Conservation (phyloP, 331 rosid genomes). For the Malus hybrid region DNA sequence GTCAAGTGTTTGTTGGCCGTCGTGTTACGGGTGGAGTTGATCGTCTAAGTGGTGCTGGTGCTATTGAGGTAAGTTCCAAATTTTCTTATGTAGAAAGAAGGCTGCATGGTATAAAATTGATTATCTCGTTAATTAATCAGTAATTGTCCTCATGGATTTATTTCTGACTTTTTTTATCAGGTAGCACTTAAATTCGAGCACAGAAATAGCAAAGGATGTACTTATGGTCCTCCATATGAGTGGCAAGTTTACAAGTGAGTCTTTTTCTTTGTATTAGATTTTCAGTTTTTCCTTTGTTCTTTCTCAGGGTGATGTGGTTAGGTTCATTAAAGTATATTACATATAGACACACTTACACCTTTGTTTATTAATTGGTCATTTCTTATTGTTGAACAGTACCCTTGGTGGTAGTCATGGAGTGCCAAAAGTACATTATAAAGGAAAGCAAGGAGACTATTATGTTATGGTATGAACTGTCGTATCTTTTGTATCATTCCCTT, state of each 20-base stretch:
- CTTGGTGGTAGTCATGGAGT: conserved; percentile 99
- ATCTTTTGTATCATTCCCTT: conserved; percentile 2
- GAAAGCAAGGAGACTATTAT: conserved; percentile 85
- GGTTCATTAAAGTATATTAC: neutral
- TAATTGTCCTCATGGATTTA: neutral
- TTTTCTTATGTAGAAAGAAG: neutral
- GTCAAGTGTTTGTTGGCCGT: conserved; percentile 92
- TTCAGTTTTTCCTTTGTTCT: neutral
- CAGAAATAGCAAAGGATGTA: conserved; percentile 94
- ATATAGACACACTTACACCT: neutral
- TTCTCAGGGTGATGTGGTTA: neutral
- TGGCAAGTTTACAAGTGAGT: conserved; percentile 99
- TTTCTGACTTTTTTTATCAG: conserved; percentile 30
- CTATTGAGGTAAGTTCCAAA: conserved; percentile 57
- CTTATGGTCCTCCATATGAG: conserved; percentile 93
- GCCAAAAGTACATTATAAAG: conserved; percentile 86
- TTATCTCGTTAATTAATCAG: neutral
- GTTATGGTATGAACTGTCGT: conserved; percentile 61
- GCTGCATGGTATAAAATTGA: neutral
- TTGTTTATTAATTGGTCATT: neutral
- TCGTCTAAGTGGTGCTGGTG: conserved; percentile 59
- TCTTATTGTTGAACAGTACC: conserved; percentile 39
- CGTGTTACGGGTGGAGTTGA: conserved; percentile 77
- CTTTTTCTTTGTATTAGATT: neutral
- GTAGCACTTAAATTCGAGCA: conserved; percentile 96